Base-by-base conservation (phyloP, 2,329 filamentous ascomycete species). In the Claviceps lovelessii region DNA sequence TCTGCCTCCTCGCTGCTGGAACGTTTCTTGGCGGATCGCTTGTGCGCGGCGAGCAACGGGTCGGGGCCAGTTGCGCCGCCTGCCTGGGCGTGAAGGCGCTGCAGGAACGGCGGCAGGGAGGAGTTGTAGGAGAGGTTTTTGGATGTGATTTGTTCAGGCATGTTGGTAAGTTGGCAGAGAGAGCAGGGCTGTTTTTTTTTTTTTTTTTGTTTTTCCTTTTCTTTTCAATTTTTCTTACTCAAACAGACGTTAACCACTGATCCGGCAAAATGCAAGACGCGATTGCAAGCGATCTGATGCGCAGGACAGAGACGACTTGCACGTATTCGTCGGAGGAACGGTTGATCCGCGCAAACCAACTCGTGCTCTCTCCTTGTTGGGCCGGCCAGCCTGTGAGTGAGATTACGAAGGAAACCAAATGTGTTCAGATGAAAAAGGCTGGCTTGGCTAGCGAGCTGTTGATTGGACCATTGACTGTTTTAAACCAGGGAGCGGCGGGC, bases 1-100 rank as follows among this genome's bases (percentile, higher is more conserved):
- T 91, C 87, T 13, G 85, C 85, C 57, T 89, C 82, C 45, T 84
- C 83, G 60, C 84, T 82, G 56, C 73, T 79, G 17, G 78, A 80
- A 41, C 75, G 76, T 69, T 73, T 78, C 70, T 74, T 78, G 56
- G 63, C 68, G 51, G 74, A 71, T n/a, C 78, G 71, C 2, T 77
- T 70, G 19, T 72, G 72, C 6, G 70, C 72, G 1, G 76, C 73
- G 42, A 80, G 70, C 46, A 79, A 70, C 5, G 76, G 75, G 55
- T 81, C 76, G 61, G 80, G 72, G 42, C 77, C 69, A 68, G 73
- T 64, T 74, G 67, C 63, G 68, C 69, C 67, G 65, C 74, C 64
- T 71, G 68, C 64, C 67, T 81, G 69, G 60, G 78, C 74, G 71
- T 76, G 75, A 29, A 83, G 72, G 19, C 73, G 72, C 33, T 75